Evolutionary conservation across 139 green algal species (phyloP).

Genomic region (Ettlia oleoabundans): DNA sequence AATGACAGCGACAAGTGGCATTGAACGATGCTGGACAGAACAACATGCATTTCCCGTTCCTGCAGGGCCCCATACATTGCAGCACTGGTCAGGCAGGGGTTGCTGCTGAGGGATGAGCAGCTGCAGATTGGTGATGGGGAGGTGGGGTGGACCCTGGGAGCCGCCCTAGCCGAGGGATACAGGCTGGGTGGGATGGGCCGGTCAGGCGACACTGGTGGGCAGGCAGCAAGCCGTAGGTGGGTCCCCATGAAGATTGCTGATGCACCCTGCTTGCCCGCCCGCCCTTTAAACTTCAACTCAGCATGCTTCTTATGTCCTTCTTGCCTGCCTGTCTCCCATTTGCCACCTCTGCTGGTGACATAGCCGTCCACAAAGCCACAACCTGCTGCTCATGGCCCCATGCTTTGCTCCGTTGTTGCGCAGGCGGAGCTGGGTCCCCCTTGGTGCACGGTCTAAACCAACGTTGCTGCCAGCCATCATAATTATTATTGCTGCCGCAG

Average conservation of each 20-base stretch:
- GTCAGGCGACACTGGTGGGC: background rate
- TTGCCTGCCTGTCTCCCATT: no score
- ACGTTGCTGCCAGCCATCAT: background rate
- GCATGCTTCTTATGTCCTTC: no score
- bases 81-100: constrained; percentile 68
- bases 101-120: constrained; percentile 57
- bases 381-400: no score
- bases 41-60: constrained; percentile 39
- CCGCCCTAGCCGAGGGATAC: constrained; percentile 73
- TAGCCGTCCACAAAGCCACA: no score
- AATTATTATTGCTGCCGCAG: background rate
- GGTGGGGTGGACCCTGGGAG: constrained; percentile 78
- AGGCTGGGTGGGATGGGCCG: constrained; percentile 22
- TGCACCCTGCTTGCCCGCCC: background rate
- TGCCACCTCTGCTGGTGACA: no score
- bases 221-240: background rate
- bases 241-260: background rate
- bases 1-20: no score
- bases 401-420: no score
- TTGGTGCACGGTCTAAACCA: no score
- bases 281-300: no score
- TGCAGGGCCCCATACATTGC: constrained; percentile 77
- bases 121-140: constrained; percentile 50
- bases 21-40: background rate
- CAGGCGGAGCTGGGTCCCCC: no score